These are phyloP conservation scores for Naganishia antarctica DNA, from an alignment of 768 basidiomycete genomes.

Conservation along the genomic window DNA sequence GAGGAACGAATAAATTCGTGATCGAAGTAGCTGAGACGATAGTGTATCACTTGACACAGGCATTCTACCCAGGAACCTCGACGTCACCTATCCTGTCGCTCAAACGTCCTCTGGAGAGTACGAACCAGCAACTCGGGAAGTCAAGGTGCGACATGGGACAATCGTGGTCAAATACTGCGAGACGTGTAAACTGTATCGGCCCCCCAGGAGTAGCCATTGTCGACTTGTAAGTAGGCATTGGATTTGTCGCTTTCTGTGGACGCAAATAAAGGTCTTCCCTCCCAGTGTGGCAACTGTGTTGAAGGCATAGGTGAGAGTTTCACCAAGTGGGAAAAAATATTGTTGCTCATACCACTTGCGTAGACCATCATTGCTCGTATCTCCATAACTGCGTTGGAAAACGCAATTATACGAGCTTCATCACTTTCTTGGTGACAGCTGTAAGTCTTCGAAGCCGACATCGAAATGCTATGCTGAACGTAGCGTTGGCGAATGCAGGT, in stretches of 20 bases:
- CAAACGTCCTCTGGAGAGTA: conserved; percentile 55
- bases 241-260: not conserved
- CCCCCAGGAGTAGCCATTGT: conserved; percentile 91
- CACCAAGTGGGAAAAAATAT: no score
- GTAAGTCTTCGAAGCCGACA: conserved; percentile 53
- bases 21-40: not conserved
- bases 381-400: conserved; percentile 92
- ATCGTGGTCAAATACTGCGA: conserved; percentile 90
- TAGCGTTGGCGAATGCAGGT: conserved; percentile 53
- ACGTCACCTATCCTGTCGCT: conserved; percentile 76
- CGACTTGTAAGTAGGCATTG: conserved; percentile 81
- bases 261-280: not conserved
- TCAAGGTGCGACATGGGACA: conserved; percentile 74
- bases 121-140: conserved; percentile 70
- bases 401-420: conserved; percentile 91
- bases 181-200: conserved; percentile 86
- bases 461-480: not conserved
- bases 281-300: conserved; percentile 92
- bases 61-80: conserved; percentile 79
- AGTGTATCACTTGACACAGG: conserved; percentile 57
- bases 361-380: conserved; percentile 52
- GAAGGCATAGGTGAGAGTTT: conserved; percentile 67
- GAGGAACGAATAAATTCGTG: no score
- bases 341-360: no score
- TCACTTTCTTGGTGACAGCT: conserved; percentile 69